phyloP scores from a whole-genome alignment of 139 green algal species.

The Chlamydomonas sphaeroides region DNA sequence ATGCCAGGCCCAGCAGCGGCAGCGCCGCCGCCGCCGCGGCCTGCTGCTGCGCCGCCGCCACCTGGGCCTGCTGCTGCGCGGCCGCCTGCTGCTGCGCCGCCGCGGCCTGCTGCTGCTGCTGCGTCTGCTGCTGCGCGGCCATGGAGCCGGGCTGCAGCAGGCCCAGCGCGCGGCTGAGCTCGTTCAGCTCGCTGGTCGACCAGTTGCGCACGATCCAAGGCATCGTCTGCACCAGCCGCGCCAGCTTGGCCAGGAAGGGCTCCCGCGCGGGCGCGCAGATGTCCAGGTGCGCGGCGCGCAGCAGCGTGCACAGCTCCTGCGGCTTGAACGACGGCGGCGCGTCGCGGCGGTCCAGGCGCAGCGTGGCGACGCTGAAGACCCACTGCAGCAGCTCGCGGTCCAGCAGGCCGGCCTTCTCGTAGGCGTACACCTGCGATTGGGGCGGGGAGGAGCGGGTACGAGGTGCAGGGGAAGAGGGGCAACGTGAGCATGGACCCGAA shows the following conservation, averaged over 20 bases:
- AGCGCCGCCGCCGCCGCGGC: conserved; percentile 6
- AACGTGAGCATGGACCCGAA: too few species aligned
- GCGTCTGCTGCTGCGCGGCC: not conserved
- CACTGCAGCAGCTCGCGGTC: conserved; percentile 54
- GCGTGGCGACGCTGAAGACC: conserved; percentile 58
- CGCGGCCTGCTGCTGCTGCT: not conserved
- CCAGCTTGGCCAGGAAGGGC: conserved; percentile 45
- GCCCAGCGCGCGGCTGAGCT: conserved; percentile 44
- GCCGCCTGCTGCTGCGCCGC: not conserved
- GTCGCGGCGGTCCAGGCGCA: conserved; percentile 51
- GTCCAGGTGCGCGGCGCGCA: conserved; percentile 43
- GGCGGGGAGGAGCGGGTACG: too few species aligned
- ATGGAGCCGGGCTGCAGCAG: conserved; percentile 39
- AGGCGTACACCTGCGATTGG: conserved; percentile 54
- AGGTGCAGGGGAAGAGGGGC: too few species aligned
- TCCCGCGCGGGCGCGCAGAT: conserved; percentile 46
- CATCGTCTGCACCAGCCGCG: conserved; percentile 24
- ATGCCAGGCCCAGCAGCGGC: not conserved
- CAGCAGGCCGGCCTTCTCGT: conserved; percentile 61
- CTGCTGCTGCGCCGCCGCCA: not conserved
- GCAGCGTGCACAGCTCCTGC: conserved; percentile 55
- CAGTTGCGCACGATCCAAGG: conserved; percentile 41
- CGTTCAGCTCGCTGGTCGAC: conserved; percentile 38
- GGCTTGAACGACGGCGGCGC: conserved; percentile 46
- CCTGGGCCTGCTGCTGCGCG: not conserved